Percentiles rank a stretch among this genome's conserved stretches.
phyloP scores from a whole-genome alignment of 805 yeast species.

The Saturnispora kantuleensis region DNA sequence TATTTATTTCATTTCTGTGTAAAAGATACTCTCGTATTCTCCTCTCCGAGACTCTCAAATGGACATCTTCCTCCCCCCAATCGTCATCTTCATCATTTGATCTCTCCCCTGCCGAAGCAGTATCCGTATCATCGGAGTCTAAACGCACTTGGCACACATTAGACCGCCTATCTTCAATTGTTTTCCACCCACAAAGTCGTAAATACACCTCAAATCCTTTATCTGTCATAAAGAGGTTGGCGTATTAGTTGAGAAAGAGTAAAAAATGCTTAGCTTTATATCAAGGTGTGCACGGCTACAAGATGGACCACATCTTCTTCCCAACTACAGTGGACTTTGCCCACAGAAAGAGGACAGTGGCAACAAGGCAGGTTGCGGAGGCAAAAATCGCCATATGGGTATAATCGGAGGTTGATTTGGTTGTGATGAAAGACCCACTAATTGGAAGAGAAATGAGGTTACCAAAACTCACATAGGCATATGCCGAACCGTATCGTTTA shows the following conservation, averaged over 20 bases:
- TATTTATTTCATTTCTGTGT: not conserved
- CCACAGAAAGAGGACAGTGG: constrained; percentile 31
- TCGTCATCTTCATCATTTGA: not conserved
- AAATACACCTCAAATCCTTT: constrained; percentile 3
- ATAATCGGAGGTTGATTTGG: constrained; percentile 27
- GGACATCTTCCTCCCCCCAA: constrained; percentile 6
- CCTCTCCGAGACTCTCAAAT: constrained; percentile 1
- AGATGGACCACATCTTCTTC: constrained; percentile 19
- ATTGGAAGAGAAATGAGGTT: constrained; percentile 39
- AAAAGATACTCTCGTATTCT: constrained; percentile 1
- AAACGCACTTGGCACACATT: no score
- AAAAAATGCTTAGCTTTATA: constrained; percentile 10
- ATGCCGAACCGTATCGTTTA: constrained; percentile 56
- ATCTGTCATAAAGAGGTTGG: constrained; percentile 1
- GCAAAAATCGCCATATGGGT: constrained; percentile 28
- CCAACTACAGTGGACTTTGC: constrained; percentile 42
- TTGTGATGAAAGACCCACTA: constrained; percentile 29
- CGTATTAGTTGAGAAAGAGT: constrained; percentile 10
- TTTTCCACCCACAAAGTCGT: constrained; percentile 2
- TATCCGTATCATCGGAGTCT: not conserved
- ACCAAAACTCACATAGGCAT: constrained; percentile 46
- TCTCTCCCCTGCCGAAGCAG: not conserved
- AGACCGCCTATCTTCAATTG: not conserved
- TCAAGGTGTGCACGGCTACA: constrained; percentile 14
- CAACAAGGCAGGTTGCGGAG: constrained; percentile 15